A percentile compares a stretch with the other conserved stretches of the same genome.
Evolutionary conservation across 108 stramenopile species (phyloP).

Genomic region (Stephanodiscus triporus): DNA sequence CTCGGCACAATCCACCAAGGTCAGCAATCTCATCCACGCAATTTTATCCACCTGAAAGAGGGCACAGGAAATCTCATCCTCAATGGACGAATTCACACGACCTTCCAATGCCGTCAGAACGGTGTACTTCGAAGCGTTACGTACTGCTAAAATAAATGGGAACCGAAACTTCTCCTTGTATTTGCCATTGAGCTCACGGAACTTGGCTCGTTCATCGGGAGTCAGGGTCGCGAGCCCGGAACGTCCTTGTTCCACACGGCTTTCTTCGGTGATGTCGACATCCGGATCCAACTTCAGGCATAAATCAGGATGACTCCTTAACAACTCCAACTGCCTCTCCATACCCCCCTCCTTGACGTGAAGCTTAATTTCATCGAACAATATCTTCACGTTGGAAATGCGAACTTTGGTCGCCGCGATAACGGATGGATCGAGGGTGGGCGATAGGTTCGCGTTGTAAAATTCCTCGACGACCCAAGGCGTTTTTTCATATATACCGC

Average conservation of each 20-base stretch:
- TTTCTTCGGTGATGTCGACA: constrained; percentile 61
- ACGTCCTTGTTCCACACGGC: constrained; percentile 78
- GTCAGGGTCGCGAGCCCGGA: constrained; percentile 76
- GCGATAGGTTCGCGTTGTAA: constrained; percentile 35
- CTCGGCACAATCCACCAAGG: constrained; percentile 46
- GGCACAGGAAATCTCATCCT: constrained; percentile 69
- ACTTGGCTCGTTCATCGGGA: constrained; percentile 59
- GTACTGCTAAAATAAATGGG: constrained; percentile 88
- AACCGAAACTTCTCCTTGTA: constrained; percentile 77
- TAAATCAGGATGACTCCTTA: constrained; percentile 75
- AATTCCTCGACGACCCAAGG: constrained; percentile 77
- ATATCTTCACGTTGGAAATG: constrained; percentile 55
- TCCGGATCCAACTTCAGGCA: constrained; percentile 35
- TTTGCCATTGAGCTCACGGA: constrained; percentile 57
- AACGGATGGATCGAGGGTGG: constrained; percentile 17
- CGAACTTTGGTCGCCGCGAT: constrained; percentile 18
- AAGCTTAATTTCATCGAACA: constrained; percentile 66
- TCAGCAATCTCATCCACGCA: constrained; percentile 90
- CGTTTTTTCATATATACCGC: constrained; percentile 88
- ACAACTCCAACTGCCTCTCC: constrained; percentile 68
- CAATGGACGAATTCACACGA: constrained; percentile 41
- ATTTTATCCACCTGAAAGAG: constrained; percentile 88
- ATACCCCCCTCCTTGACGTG: constrained; percentile 50
- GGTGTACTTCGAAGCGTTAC: constrained; percentile 84
- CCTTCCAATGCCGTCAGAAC: constrained; percentile 77